phyloP scores from a whole-genome alignment of 495 filamentous ascomycete species.

The Podospora pseudopauciseta region DNA sequence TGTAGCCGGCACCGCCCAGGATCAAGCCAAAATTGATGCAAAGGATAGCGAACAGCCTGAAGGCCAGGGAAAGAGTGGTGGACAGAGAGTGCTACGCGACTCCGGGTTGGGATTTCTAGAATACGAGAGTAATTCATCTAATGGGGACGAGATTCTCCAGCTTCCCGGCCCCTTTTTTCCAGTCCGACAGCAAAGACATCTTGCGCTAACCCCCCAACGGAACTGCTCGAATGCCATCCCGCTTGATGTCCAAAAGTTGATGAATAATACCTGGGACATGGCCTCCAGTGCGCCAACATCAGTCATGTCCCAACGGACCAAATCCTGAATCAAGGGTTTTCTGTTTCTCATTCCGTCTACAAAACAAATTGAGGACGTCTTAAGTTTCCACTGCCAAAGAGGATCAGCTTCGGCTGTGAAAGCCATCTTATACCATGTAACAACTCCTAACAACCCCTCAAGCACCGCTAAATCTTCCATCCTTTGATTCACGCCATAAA shows the following conservation, averaged over 20 bases:
- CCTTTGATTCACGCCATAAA: neutral
- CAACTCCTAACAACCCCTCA: neutral
- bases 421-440: neutral
- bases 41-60: too few relatives aligned
- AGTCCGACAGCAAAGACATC: too few relatives aligned
- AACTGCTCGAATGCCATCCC: neutral
- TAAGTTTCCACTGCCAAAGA: neutral
- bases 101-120: neutral
- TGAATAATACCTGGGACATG: constrained; percentile 18
- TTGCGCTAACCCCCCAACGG: neutral
- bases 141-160: neutral
- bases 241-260: constrained; percentile 7
- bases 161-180: too few relatives aligned
- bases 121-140: neutral
- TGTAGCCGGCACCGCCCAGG: too few relatives aligned
- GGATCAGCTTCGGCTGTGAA: neutral
- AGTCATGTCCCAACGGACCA: constrained; percentile 8
- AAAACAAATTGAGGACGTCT: neutral
- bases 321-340: neutral
- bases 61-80: too few relatives aligned
- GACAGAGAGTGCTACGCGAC: neutral
- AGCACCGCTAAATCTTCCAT: neutral
- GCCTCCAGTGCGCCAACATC: constrained; percentile 13
- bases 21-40: too few relatives aligned
- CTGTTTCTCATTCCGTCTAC: neutral